Percentiles rank a stretch among this genome's conserved stretches.
These are phyloP conservation scores for Penicillium flavigenum DNA, from an alignment of 495 filamentous ascomycete genomes.

Conservation along the genomic window DNA sequence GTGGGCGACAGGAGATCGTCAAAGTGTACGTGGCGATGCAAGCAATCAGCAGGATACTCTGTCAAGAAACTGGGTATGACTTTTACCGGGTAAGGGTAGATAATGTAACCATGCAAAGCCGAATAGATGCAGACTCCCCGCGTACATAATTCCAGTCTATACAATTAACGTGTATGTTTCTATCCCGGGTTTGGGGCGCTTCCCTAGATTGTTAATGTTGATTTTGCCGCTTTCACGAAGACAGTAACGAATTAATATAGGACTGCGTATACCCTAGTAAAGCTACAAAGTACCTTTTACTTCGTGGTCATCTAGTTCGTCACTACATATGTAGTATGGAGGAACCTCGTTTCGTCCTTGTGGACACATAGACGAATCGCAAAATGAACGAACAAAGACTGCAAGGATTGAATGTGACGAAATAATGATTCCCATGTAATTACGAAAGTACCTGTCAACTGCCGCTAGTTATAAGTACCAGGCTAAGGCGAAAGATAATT, in stretches of 20 bases:
- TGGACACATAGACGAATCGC: not conserved
- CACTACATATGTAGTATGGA: not conserved
- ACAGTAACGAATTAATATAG: not conserved
- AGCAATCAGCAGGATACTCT: not conserved
- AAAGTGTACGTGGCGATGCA: not conserved
- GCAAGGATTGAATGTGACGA: not conserved
- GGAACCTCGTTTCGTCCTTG: not conserved
- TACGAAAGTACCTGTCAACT: not conserved
- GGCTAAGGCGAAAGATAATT: not conserved
- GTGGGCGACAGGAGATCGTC: not conserved
- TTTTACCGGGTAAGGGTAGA: constrained; percentile 13
- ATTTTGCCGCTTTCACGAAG: not conserved
- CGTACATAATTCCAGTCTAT: not conserved
- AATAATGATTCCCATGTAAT: not conserved
- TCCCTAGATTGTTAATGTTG: not conserved
- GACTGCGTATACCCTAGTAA: not conserved
- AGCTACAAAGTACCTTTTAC: no score
- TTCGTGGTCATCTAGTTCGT: not conserved
- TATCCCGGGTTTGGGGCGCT: not conserved
- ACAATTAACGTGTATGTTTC: not conserved
- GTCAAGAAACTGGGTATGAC: constrained; percentile 3
- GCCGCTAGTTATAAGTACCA: not conserved
- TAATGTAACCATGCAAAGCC: not conserved
- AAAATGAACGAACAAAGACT: not conserved
- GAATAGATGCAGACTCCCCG: not conserved